Evolutionary conservation across 257 asterid species (phyloP).

Genomic region (Solanum pimpinellifolium): DNA sequence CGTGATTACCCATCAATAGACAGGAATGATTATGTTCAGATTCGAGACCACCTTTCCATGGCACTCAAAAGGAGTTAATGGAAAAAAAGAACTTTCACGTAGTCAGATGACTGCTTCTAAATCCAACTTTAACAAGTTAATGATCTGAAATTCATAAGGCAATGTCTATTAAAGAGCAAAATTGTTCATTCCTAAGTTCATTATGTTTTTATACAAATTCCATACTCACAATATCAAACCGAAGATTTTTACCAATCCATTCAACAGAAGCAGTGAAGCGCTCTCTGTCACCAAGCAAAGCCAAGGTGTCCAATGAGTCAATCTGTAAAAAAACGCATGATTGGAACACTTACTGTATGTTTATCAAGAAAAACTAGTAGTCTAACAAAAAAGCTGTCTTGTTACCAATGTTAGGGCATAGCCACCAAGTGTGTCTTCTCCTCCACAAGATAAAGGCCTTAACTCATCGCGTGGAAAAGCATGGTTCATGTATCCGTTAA

Average conservation of each 20-base stretch:
- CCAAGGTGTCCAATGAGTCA: conserved; percentile 91
- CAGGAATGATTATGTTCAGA: background rate
- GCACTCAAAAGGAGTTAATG: background rate
- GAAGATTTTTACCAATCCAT: conserved; percentile 98
- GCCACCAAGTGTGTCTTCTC: conserved; percentile 98
- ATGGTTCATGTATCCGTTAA: conserved; percentile 81
- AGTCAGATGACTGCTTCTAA: background rate
- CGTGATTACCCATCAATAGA: background rate
- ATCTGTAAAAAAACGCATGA: conserved; percentile 35
- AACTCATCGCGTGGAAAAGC: conserved; percentile 93
- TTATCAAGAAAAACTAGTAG: background rate
- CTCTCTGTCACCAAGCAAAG: conserved; percentile 88
- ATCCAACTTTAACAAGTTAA: background rate
- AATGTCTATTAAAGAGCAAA: background rate
- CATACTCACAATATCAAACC: conserved; percentile 98
- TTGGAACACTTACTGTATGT: background rate
- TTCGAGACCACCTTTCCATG: background rate
- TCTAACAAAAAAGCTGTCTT: background rate
- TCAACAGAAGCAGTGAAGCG: conserved; percentile 76
- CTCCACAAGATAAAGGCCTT: conserved; percentile 91
- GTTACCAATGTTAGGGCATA: conserved; percentile 91
- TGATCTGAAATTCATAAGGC: background rate
- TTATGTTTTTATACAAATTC: conserved; percentile 8
- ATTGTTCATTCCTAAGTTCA: background rate
- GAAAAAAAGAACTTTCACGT: background rate